These are phyloP conservation scores for Saccharomyces hybrid DNA, from an alignment of 1,139 yeast species.

Conservation along the genomic window DNA sequence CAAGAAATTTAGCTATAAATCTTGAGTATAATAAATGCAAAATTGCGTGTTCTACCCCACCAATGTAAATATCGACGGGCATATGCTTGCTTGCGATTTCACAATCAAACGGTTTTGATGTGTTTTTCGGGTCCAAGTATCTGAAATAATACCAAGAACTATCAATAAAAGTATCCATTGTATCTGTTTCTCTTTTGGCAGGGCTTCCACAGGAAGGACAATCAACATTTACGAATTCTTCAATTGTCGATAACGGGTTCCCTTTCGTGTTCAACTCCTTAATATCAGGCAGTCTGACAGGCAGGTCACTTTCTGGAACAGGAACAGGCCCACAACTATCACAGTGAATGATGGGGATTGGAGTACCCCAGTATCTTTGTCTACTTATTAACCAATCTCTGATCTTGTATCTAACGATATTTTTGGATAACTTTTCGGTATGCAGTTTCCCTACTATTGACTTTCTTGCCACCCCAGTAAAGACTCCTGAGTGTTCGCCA, in stretches of 20 bases:
- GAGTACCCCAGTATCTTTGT: constrained; percentile 98
- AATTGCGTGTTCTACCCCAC: constrained; percentile 96
- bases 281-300: constrained; percentile 67
- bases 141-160: constrained; percentile 95
- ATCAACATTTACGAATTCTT: constrained; percentile 60
- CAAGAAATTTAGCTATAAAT: constrained; percentile 72
- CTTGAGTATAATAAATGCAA: constrained; percentile 79
- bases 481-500: constrained; percentile 46
- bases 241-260: constrained; percentile 61
- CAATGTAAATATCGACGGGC: constrained; percentile 87
- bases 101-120: constrained; percentile 42
- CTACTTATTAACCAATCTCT: constrained; percentile 93
- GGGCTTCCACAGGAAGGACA: constrained; percentile 76
- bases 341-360: constrained; percentile 91
- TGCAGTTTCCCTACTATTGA: constrained; percentile 41
- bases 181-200: constrained; percentile 88
- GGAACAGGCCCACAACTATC: constrained; percentile 78
- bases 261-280: constrained; percentile 48
- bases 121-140: constrained; percentile 66
- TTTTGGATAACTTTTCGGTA: constrained; percentile 37
- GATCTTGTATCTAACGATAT: constrained; percentile 51
- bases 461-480: constrained; percentile 44
- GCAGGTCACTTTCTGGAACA: constrained; percentile 78
- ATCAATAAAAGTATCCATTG: constrained; percentile 98
- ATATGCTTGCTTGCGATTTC: constrained; percentile 47